These are phyloP conservation scores for Paraconiothyrium sp. DNA, from an alignment of 2,329 filamentous ascomycete species.

Conservation along the genomic window DNA sequence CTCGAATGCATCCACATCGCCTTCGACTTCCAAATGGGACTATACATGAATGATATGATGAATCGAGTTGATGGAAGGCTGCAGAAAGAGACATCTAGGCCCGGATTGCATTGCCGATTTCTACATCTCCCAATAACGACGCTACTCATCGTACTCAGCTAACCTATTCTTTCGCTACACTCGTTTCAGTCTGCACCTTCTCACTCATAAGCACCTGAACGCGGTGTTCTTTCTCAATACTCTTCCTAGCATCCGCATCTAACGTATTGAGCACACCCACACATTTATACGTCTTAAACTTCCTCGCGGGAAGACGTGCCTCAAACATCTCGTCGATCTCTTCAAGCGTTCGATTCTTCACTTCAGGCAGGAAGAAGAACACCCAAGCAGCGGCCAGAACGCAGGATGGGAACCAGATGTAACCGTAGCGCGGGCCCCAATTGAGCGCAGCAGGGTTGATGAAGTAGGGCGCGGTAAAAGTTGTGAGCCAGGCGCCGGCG, in stretches of 20 bases:
- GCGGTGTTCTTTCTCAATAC: constrained; percentile 37
- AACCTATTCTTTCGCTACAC: constrained; percentile 33
- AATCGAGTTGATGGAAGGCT: too few species aligned
- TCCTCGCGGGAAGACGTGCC: constrained; percentile 53
- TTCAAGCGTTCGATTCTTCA: constrained; percentile 63
- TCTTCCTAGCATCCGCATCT: constrained; percentile 31
- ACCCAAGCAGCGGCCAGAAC: constrained; percentile 43
- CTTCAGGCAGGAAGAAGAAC: constrained; percentile 62
- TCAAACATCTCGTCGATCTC: constrained; percentile 66
- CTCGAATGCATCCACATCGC: background rate
- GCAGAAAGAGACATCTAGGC: too few species aligned
- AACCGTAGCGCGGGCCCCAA: constrained; percentile 67
- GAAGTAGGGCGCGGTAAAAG: constrained; percentile 68
- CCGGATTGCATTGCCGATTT: background rate
- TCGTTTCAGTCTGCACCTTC: constrained; percentile 38
- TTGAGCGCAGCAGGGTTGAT: constrained; percentile 64
- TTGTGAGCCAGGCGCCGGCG: constrained; percentile 64
- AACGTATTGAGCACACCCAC: constrained; percentile 27
- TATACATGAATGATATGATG: too few species aligned
- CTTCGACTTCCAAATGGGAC: too few species aligned
- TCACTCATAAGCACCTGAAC: constrained; percentile 36
- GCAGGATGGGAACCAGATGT: constrained; percentile 62
- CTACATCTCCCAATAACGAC: background rate
- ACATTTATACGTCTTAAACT: constrained; percentile 54
- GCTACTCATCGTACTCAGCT: background rate